A percentile compares a stretch with the other conserved stretches of the same genome.
Conservation (phyloP, 2,329 filamentous ascomycete genomes). For the Fusarium xylarioides region DNA sequence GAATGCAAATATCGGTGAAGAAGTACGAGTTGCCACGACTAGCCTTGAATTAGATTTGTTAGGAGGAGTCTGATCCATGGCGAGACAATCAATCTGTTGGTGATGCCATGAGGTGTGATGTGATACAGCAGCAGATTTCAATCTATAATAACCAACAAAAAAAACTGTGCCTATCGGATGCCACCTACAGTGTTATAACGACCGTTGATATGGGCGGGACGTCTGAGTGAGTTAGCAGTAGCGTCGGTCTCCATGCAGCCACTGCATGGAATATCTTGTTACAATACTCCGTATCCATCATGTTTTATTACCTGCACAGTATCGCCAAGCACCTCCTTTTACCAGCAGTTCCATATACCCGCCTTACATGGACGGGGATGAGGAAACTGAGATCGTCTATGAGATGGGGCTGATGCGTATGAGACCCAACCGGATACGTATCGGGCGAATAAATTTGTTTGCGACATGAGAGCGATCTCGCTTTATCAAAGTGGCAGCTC, state of each 20-base stretch:
- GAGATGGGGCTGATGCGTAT: constrained; percentile 27
- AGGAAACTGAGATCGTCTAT: constrained; percentile 38
- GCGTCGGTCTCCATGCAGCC: constrained; percentile 25
- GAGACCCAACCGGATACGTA: constrained; percentile 13
- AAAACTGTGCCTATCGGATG: not conserved
- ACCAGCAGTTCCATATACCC: constrained; percentile 36
- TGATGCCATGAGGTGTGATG: constrained; percentile 23
- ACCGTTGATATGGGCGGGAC: constrained; percentile 14
- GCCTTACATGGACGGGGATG: constrained; percentile 26
- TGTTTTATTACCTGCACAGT: constrained; percentile 21
- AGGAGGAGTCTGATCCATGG: constrained; percentile 27
- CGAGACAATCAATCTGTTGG: constrained; percentile 19
- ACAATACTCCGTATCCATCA: constrained; percentile 12
- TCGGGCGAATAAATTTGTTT: constrained; percentile 16
- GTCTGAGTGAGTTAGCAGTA: constrained; percentile 17
- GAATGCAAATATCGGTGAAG: constrained; percentile 31
- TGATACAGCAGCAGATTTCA: constrained; percentile 28
- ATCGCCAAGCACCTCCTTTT: constrained; percentile 42
- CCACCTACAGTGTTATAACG: constrained; percentile 1
- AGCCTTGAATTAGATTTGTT: constrained; percentile 10
- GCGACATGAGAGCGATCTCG: constrained; percentile 13
- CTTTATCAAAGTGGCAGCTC: constrained; percentile 11
- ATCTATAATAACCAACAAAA: constrained; percentile 5
- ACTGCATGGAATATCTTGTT: constrained; percentile 26
- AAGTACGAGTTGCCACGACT: constrained; percentile 9